These are phyloP conservation scores for Exophiala bonariae DNA, from an alignment of 2,329 filamentous ascomycete species.

Conservation along the genomic window DNA sequence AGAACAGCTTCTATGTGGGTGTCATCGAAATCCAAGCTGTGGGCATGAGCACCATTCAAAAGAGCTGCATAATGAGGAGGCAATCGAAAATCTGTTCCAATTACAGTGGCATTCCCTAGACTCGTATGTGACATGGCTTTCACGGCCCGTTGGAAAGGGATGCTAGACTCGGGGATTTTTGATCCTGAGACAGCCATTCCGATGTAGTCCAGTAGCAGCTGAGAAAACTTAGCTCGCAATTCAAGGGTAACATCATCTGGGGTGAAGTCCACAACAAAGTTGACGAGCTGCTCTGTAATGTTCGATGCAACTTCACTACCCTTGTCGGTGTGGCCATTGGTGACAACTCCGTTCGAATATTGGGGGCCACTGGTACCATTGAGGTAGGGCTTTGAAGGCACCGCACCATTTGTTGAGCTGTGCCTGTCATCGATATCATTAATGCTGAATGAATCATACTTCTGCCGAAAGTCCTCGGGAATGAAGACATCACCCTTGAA, in stretches of 20 bases:
- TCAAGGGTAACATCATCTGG: constrained; percentile 1
- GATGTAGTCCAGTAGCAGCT: constrained; percentile 17
- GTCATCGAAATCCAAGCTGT: constrained; percentile 47
- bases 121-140: neutral
- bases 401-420: neutral
- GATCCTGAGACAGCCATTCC: constrained; percentile 15
- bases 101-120: constrained; percentile 2
- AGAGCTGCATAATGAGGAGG: constrained; percentile 39
- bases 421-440: too few species aligned
- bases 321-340: neutral
- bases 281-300: neutral
- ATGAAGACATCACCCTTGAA: constrained; percentile 14
- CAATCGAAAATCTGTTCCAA: constrained; percentile 3
- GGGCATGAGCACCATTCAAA: constrained; percentile 43
- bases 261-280: neutral
- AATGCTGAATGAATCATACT: too few species aligned
- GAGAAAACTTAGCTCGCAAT: constrained; percentile 3
- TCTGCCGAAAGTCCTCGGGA: constrained; percentile 3
- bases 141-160: constrained; percentile 6
- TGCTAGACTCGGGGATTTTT: constrained; percentile 8
- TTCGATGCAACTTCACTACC: neutral
- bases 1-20: constrained; percentile 42
- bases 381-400: neutral
- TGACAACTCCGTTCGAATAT: neutral
- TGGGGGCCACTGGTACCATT: neutral